Conservation (phyloP, 2,329 filamentous ascomycete species). For the Sporothrix protearum region DNA sequence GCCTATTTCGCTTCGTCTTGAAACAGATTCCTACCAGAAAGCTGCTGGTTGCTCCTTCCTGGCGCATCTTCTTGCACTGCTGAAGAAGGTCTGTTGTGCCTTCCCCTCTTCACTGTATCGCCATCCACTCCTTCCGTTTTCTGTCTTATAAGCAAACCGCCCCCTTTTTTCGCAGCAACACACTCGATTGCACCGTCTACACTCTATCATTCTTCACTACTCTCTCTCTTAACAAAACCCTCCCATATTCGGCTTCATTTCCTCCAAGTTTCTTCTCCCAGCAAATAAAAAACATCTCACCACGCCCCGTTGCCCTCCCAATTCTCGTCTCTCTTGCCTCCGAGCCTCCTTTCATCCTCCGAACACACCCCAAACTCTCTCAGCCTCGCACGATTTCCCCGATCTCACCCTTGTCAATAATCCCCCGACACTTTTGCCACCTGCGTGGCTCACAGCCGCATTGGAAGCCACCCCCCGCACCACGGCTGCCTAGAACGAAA, state of each 20-base stretch:
- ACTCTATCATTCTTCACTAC: not conserved
- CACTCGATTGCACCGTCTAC: not conserved
- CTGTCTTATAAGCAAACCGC: slow-evolving; percentile 5
- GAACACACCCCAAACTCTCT: not conserved
- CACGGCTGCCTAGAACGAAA: slow-evolving; percentile 11
- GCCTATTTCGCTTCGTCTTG: not conserved
- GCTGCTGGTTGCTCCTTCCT: slow-evolving; percentile 13
- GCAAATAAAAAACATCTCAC: not conserved
- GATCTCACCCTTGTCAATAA: not conserved
- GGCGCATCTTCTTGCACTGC: not conserved
- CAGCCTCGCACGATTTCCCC: not conserved
- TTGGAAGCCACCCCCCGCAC: not conserved
- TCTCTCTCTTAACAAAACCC: not conserved
- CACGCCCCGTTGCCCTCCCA: not conserved
- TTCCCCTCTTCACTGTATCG: slow-evolving; percentile 1
- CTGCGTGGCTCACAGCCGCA: slow-evolving; percentile 1
- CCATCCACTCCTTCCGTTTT: slow-evolving; percentile 12
- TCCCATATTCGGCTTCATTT: not conserved
- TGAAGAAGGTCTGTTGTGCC: not conserved
- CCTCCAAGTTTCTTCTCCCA: not conserved
- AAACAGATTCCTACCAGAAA: not conserved
- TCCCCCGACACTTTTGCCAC: not conserved
- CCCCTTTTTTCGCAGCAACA: not conserved
- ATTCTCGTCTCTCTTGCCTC: not conserved
- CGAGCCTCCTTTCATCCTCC: not conserved